Evolutionary conservation across 2,329 filamentous ascomycete genomes (phyloP), one percentile per base, ranked within the genome.

Genomic region (Fusarium dlaminii): DNA sequence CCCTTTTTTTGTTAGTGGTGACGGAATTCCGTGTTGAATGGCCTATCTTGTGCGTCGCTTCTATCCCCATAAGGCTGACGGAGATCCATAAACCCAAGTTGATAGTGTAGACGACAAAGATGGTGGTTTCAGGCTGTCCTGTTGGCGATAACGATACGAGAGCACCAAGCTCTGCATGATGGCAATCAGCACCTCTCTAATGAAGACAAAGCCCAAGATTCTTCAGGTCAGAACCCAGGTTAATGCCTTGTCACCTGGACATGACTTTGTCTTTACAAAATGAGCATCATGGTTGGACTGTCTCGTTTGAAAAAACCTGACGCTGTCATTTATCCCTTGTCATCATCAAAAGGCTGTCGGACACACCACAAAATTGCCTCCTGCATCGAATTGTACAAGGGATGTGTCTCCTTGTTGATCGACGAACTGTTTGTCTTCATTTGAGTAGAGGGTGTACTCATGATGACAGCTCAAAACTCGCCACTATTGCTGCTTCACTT

Each of bases 21-120:
- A 20, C 58, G 58, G 58, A 61, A 56, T 42, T 24, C 58, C 58
- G 58, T n/a, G 17, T 18, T 20, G 27, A 15, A 29, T 17, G 20
- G 18, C 17, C 6, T 24, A 37, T 54, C 24, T 39, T 39, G 20
- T 30, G 20, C 24, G 10, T 24, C 18, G 37, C 29, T 14, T 40
- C 6, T 34, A 20, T 36, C 9, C 24, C 7, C 12, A 13, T 36
- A 62, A 57, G 48, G 37, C 30, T 56, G 48, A 56, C 15, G 18
- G 17, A 22, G 10, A 30, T 13, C 3, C 42, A 58, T 36, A 2
- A 14, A 4, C 13, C 12, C 8, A 14, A 24, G 22, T 32, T 42
- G 18, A 27, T 22, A 17, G 29, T n/a, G 46, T 10, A 22, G 27
- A 9, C 24, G n/a, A 20, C 14, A 10, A 11, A 36, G 30, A 48